These are phyloP conservation scores for California macrophylla DNA, from an alignment of 441 rosid genomes.

Conservation along the genomic window DNA sequence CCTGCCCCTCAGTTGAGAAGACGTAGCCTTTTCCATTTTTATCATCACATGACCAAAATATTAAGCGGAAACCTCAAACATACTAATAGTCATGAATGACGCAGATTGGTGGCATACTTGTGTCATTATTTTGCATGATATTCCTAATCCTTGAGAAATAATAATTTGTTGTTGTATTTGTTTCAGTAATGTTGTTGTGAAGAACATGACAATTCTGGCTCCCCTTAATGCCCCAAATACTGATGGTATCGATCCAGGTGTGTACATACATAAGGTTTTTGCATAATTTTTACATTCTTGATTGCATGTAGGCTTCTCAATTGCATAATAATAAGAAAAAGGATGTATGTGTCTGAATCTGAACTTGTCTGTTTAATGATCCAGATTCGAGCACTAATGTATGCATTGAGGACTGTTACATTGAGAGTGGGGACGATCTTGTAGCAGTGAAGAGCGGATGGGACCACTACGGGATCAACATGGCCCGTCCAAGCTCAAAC, in stretches of 20 bases:
- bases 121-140: neutral
- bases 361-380: conserved; percentile 2
- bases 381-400: conserved; percentile 79
- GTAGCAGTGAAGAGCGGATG: conserved; percentile 92
- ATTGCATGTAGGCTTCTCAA: no score
- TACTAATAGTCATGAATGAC: neutral
- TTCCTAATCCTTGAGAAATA: conserved; percentile 2
- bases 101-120: neutral
- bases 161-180: neutral
- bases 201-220: conserved; percentile 74
- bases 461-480: conserved; percentile 83
- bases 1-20: neutral
- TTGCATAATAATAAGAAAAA: no score
- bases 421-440: conserved; percentile 92
- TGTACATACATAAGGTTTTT: neutral
- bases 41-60: neutral
- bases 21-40: neutral
- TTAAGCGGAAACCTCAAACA: neutral
- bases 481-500: conserved; percentile 79
- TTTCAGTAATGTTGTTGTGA: conserved; percentile 72
- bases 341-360: neutral
- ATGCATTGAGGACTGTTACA: conserved; percentile 80
- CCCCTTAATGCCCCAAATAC: conserved; percentile 92
- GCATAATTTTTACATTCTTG: neutral
- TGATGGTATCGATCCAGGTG: conserved; percentile 75